Conservation (phyloP, 176 grass and related monocot species). For the Avena insularis region DNA sequence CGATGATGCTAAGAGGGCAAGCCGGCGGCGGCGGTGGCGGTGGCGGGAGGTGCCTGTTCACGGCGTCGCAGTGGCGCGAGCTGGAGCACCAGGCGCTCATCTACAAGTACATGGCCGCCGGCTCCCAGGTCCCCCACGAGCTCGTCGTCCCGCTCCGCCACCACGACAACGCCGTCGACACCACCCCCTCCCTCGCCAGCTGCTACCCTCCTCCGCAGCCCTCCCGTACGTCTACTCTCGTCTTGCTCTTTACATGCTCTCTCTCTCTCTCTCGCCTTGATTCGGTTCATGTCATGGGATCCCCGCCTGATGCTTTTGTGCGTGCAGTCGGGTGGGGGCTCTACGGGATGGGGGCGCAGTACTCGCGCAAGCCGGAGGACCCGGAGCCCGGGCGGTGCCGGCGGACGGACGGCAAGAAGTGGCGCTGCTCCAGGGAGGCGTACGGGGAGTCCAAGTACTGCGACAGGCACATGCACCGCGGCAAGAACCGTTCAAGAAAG, state of each 20-base stretch:
- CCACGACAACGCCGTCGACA: conserved; percentile 54
- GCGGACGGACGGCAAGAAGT: conserved; percentile 96
- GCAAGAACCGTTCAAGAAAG: conserved; percentile 99
- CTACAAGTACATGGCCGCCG: conserved; percentile 92
- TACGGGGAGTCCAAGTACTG: conserved; percentile 94
- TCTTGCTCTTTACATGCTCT: too few species aligned
- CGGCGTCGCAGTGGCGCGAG: conserved; percentile 92
- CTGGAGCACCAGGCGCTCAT: conserved; percentile 95
- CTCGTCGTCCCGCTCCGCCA: conserved; percentile 74
- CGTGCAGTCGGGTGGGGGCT: conserved; percentile 79
- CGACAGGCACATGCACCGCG: conserved; percentile 96
- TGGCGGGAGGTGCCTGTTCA: conserved; percentile 63
- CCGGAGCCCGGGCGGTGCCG: conserved; percentile 89
- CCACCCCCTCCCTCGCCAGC: conserved; percentile 58
- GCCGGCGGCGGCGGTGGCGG: conserved; percentile 5
- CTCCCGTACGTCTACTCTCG: conserved; percentile 42
- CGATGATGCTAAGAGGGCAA: conserved; percentile 68
- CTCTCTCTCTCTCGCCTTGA: not conserved
- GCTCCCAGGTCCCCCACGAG: conserved; percentile 77
- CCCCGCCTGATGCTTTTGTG: not conserved
- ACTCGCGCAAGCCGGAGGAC: conserved; percentile 68
- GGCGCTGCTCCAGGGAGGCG: conserved; percentile 90
- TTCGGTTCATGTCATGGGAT: not conserved
- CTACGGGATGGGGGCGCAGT: conserved; percentile 52
- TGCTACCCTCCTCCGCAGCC: conserved; percentile 60